Evolutionary conservation across 495 filamentous ascomycete genomes (phyloP), one percentile per base, ranked within the genome.

Genomic region (Tuber magnatum): DNA sequence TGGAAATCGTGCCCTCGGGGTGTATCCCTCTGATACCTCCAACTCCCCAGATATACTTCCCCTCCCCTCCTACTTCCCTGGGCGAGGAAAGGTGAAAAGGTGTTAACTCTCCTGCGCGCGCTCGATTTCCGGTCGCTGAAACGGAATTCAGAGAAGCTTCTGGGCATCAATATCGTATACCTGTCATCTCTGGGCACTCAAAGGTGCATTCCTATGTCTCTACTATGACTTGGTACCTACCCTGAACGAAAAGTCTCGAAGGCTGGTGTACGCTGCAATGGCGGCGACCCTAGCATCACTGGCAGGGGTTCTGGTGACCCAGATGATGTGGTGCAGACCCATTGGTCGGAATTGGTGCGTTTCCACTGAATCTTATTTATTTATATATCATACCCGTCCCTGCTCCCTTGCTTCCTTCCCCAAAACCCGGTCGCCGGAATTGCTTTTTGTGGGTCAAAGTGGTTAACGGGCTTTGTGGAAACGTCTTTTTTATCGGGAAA

Each of bases 201-300:
- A 79, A 41, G 77, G 77, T 73, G 77, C 77, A 44, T 79, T 79
- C 76, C 70, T 79, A 44, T 72, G 72, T 38, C 40, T 79, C 40
- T 79, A 79, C 73, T 79, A 79, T 41, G 77, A 79, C 46, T 76
- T 79, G 38, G 44, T 79, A 32, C 77, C 77, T 9, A 79, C 77
- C 5, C 76, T 79, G n/a, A 75, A 75, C 56, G 56, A 68, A 73
- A 79, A 75, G 65, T 74, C 72, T 24, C 42, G 76, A 40, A 78
- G 76, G 68, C 72, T 79, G 9, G 44, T 79, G 7, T 79, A 79
- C 46, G 51, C 35, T 20, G 71, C 73, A 16, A 79, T 76, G 16
- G 72, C 41, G 14, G 48, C 73, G 65, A 75, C 70, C 35, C 44
- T 68, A 32, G 16, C 73, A 70, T 79, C 77, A 24, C 71, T 79